Conservation (phyloP, 2,329 filamentous ascomycete genomes). For the Alternaria conjuncta region DNA sequence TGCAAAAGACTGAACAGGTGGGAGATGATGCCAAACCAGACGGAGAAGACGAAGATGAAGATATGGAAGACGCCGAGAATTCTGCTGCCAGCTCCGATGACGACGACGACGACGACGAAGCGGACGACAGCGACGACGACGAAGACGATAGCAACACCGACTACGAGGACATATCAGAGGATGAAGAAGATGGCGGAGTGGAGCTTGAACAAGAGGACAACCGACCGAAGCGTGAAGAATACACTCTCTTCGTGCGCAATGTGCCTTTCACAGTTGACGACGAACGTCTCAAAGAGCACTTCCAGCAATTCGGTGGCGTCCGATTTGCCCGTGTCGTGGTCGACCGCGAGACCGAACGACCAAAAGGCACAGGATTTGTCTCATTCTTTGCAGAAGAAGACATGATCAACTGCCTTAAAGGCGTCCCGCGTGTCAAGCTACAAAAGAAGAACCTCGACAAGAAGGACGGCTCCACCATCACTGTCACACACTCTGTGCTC, state of each 20-base stretch:
- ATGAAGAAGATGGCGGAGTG: slow-evolving; percentile 51
- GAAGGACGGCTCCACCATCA: slow-evolving; percentile 45
- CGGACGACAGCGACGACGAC: slow-evolving; percentile 43
- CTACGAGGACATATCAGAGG: slow-evolving; percentile 43
- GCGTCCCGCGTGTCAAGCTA: slow-evolving; percentile 64
- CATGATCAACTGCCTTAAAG: slow-evolving; percentile 75
- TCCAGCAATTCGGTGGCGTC: slow-evolving; percentile 83
- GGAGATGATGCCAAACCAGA: slow-evolving; percentile 52
- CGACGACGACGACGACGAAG: slow-evolving; percentile 47
- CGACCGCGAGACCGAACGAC: slow-evolving; percentile 82
- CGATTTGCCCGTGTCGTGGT: slow-evolving; percentile 92
- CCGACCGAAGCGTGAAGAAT: slow-evolving; percentile 65
- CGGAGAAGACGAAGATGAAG: slow-evolving; percentile 49
- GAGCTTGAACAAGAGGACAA: slow-evolving; percentile 32
- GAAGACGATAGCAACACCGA: slow-evolving; percentile 52
- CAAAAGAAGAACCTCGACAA: slow-evolving; percentile 44
- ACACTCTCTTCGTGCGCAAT: slow-evolving; percentile 91
- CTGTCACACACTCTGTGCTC: slow-evolving; percentile 72
- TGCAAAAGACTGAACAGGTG: slow-evolving; percentile 53
- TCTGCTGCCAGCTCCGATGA: slow-evolving; percentile 50
- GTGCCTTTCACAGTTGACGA: slow-evolving; percentile 89
- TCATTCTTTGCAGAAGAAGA: slow-evolving; percentile 84
- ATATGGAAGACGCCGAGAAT: slow-evolving; percentile 44
- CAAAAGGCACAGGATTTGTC: slow-evolving; percentile 92
- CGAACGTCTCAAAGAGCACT: slow-evolving; percentile 81